Conservation (phyloP, 139 green algal genomes). For the Haematococcus lacustris region DNA sequence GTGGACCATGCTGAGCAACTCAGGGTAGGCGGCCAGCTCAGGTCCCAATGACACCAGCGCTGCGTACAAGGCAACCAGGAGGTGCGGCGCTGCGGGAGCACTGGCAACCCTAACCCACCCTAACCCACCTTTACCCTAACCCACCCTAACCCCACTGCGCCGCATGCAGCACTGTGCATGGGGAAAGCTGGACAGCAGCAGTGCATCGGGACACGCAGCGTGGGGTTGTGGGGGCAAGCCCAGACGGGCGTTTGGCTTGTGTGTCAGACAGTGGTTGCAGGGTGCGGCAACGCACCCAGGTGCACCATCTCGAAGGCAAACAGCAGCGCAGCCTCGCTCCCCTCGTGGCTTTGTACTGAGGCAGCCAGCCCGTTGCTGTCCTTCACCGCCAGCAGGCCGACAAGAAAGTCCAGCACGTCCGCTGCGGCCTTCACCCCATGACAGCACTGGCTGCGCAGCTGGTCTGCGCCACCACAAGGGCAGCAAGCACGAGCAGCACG, state of each 20-base stretch:
- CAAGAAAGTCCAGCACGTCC: conserved; percentile 48
- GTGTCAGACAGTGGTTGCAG: too few species aligned
- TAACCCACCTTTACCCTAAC: too few species aligned
- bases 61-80: background rate
- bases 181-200: background rate
- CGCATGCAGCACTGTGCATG: too few species aligned
- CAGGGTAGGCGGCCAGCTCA: conserved; percentile 9
- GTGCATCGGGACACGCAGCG: background rate
- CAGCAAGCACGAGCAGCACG: background rate
- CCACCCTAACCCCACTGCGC: too few species aligned
- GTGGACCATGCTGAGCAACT: conserved; percentile 17
- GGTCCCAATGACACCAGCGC: conserved; percentile 17
- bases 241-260: too few species aligned
- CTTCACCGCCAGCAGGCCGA: conserved; percentile 37
- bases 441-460: background rate
- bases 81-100: too few species aligned
- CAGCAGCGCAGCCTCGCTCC: too few species aligned
- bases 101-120: too few species aligned
- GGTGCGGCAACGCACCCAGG: too few species aligned
- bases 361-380: too few species aligned
- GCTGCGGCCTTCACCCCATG: conserved; percentile 33
- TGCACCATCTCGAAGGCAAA: conserved; percentile 76
- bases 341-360: too few species aligned
- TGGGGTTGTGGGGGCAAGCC: background rate
- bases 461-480: background rate